Percentiles rank a stretch among this genome's conserved stretches.
Conservation (phyloP, 1,139 yeast species). For the Scheffersomyces parashehatae region DNA sequence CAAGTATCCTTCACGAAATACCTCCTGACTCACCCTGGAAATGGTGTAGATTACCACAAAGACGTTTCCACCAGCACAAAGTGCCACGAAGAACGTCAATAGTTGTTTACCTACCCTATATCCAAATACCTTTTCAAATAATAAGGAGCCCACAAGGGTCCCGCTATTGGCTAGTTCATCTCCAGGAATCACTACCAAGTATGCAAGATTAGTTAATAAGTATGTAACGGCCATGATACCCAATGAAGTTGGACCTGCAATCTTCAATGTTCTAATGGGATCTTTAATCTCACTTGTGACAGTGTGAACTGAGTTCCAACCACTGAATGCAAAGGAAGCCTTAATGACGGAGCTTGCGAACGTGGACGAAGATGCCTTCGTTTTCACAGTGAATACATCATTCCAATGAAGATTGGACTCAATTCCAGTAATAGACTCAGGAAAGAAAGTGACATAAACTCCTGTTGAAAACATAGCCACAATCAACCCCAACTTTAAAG, state of each 20-base stretch:
- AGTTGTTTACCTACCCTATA: slow-evolving; percentile 50
- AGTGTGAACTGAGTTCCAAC: slow-evolving; percentile 66
- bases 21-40: slow-evolving; percentile 64
- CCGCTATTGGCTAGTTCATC: slow-evolving; percentile 56
- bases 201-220: slow-evolving; percentile 55
- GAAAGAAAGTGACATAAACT: slow-evolving; percentile 47
- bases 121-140: slow-evolving; percentile 60
- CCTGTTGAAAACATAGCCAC: slow-evolving; percentile 52
- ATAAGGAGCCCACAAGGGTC: slow-evolving; percentile 57
- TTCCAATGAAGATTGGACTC: slow-evolving; percentile 40
- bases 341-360: slow-evolving; percentile 58
- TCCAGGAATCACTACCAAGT: slow-evolving; percentile 53
- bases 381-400: slow-evolving; percentile 26
- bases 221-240: slow-evolving; percentile 51
- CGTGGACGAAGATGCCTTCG: slow-evolving; percentile 41
- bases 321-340: slow-evolving; percentile 61
- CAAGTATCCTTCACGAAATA: slow-evolving; percentile 60
- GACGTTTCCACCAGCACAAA: slow-evolving; percentile 63
- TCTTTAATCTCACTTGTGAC: slow-evolving; percentile 62
- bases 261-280: slow-evolving; percentile 55
- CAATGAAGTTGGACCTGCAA: slow-evolving; percentile 62
- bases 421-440: slow-evolving; percentile 40
- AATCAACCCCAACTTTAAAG: slow-evolving; percentile 50
- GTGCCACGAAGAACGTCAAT: slow-evolving; percentile 56
- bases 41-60: slow-evolving; percentile 61